Evolutionary conservation across 2,329 filamentous ascomycete species (phyloP), one percentile per base, ranked within the genome.

Genomic region (Dothistroma septosporum): DNA sequence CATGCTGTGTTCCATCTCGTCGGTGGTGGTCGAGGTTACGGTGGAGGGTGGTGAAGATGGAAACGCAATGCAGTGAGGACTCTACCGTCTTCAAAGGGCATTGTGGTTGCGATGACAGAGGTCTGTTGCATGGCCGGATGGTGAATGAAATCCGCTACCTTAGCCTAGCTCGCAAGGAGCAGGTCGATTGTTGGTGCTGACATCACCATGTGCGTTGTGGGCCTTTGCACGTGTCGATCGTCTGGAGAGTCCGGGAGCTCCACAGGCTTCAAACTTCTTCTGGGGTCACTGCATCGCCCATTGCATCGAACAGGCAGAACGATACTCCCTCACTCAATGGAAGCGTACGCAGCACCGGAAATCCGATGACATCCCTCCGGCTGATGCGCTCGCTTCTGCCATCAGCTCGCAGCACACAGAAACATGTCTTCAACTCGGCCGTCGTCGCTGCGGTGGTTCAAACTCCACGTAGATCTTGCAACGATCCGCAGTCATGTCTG

Each of bases 381-480:
- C 75, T 76, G 72, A 79, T 79, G 77, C 77, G 78, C 73, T 75
- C 75, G 71, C 76, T 78, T 66, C 74, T 75, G 62, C 76, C 75
- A 68, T 76, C 73, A 67, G 73, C 50, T 35, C 50, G 24, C 31
- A 4, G 24, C 31, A 4, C 24, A 5, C n/a, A 12, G 31, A 32
- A 9, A 21, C 50, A 53, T 53, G 50, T 53, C 10, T 35, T 53
- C 24, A 21, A 21, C 14, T 21, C 50, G n/a, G 14, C 11, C 50
- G 50, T 53, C 21, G 50, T 44, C n/a, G 35, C 56, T 37, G 46
- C 49, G n/a, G 19, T 55, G n/a, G 44, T 55, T 24, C 33, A 53
- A n/a, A 48, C 54, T 41, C 35, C 61, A 7, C 60, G 53, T 32
- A n/a, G n/a, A n/a, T 24, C 56, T 16, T 64, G 62, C 59, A 55